Evolutionary conservation across 352 stramenopile genomes (phyloP), one percentile per base, ranked within the genome.

Genomic region (Pythium plurisporium): DNA sequence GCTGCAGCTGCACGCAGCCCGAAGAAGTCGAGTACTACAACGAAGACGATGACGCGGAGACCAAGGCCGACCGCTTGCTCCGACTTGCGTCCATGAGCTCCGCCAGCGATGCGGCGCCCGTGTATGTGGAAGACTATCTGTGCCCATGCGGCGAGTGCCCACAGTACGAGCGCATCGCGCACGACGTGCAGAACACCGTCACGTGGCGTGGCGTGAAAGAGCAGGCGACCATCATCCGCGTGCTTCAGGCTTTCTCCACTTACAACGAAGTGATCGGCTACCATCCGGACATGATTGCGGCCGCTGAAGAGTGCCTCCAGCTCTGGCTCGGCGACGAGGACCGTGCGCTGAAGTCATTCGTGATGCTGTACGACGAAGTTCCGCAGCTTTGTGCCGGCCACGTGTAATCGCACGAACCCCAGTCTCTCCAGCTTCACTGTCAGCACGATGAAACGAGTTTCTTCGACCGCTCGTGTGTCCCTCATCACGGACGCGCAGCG

Each of bases 241-340:
- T 90, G 0, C 53, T 92, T 22, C 79, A 87, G 44, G 78, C 80
- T 0, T 90, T 80, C 59, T 85, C 78, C 9, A 89, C 78, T 0
- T 89, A 87, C 62, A 89, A 87, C 54, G 79, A 90, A 63, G 66
- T 66, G 9, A 55, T 81, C 29, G 71, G 76, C 4, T 90, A 86
- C 62, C 33, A 67, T 20, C 17, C 34, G 27, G 65, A 75, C 14
- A 89, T 89, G 79, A 75, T 92, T 40, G 49, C 51, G 10, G 62
- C 67, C 3, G 79, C 75, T 1, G 61, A 71, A 25, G 82, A 86
- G 63, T 92, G 82, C 37, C 53, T 89, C 0, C 62, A 55, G 2
- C 56, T 78, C 23, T 89, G 80, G 73, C 47, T 20, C 29, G 82
- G 82, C 41, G 74, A 89, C 47, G 78, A 90, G 72, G 61, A 84